Base-by-base conservation (phyloP, 192 early-diverging fungal genomes). In the Backusella tuberculispora region DNA sequence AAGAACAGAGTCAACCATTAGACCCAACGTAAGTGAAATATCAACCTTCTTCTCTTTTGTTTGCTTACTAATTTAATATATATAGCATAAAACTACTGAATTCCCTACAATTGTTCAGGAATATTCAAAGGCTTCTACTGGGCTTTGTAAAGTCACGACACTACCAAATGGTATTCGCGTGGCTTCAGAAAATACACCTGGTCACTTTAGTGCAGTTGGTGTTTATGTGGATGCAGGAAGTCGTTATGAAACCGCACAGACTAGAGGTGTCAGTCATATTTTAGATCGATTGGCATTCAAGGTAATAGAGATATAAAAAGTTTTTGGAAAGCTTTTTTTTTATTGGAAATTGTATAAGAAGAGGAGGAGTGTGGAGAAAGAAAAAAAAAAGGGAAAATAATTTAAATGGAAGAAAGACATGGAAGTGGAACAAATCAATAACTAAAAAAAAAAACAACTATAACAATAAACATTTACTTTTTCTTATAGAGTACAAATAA, bases 261-360 rank as follows among this genome's bases (percentile, higher is more conserved):
- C 91, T 21, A 78, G 86, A 0, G 98, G 96, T 15, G 90, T 88
- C 8, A 88, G 88, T 10, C 96, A 99, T 84, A 79, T 99, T 75
- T 83, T 97, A 68, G 96, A 98, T 85, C 90, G 95, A 41, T 79
- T 97, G 79, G 92, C 98, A 0, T 99, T 99, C 86, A 98, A 98
- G 89, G 91, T 93, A 72, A 48, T 50, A 63, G 41, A 60, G n/a
- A n/a, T n/a, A n/a, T n/a, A n/a, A n/a, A n/a, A n/a, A n/a, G n/a
- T n/a, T n/a, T n/a, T n/a, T n/a, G n/a, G n/a, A n/a, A n/a, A n/a
- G n/a, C n/a, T n/a, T 24, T 24, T 60, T 24, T 60, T 12, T 26
- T 60, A 0, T 53, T 21, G 29, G 29, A 34, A 34, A 34, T 34
- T 0, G 29, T 34, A 1, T 34, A 34, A 34, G 2, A 34, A 2